Base-by-base conservation (phyloP, 805 yeast species). In the Ogataea zsoltii region DNA sequence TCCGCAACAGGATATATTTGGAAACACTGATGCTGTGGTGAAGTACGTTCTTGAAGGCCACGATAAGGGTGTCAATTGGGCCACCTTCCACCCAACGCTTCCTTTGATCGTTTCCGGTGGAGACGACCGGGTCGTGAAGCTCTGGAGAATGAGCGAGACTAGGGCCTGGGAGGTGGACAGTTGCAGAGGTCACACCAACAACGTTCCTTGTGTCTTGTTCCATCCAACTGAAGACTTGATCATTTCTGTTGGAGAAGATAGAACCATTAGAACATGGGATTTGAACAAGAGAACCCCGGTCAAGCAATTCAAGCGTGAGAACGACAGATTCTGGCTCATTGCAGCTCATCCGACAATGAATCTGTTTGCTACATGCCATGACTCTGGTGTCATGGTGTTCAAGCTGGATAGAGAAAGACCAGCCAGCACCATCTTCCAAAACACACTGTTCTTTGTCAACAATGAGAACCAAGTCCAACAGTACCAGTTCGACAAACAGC, bases 91-190 rank as follows among this genome's bases (percentile, higher is more conserved):
- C 66, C 99, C 99, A 37, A 89, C 92, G 18, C 76, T 90, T 63
- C 98, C 98, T 12, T 76, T 94, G 56, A 90, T 94, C 63, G 96
- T 91, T 15, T 88, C 97, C 14, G 96, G 92, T 59, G 95, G 95
- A 66, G 99, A 94, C 66, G 99, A 94, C 65, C 80, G 98, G 55
- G 83, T 92, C 54, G 88, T 94, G 46, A 92, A 92, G 68, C 74
- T 95, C 54, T 94, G 99, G 99, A 80, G 98, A 70, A 89, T 90
- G 97, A 83, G 90, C 60, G 97, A 94, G 55, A 83, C 96, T 30
- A 89, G 91, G 69, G 99, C 99, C 18, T 94, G 98, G 98, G 99
- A 95, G 68, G 96, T 95, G 48, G 99, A 94, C 65, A 88, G 97
- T 21, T 92, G 97, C 68, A 82, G 99, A 62, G 99, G 99, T 45